Conservation (phyloP, 2,329 filamentous ascomycete genomes). For the Colletotrichum spaethianum region DNA sequence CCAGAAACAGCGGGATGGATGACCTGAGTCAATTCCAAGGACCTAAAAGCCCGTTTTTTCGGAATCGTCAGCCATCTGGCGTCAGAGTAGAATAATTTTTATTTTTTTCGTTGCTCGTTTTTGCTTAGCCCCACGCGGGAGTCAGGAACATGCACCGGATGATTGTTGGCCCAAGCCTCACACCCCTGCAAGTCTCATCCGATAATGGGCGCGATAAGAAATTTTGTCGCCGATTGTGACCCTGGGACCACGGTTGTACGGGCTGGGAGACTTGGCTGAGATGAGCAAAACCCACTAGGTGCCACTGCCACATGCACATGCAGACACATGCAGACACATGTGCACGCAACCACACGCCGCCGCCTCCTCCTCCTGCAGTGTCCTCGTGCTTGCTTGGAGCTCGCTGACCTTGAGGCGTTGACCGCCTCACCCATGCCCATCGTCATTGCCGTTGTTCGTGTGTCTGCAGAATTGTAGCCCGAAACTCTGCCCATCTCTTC, state of each 20-base stretch:
- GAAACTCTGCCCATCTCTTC: constrained; percentile 4
- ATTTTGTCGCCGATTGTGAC: constrained; percentile 3
- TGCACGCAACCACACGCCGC: constrained; percentile 12
- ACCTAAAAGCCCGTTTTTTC: constrained; percentile 35
- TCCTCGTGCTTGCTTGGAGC: constrained; percentile 1
- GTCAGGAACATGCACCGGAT: constrained; percentile 30
- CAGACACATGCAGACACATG: constrained; percentile 14
- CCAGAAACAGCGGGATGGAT: constrained; percentile 33
- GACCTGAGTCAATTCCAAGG: constrained; percentile 36
- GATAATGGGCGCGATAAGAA: constrained; percentile 26
- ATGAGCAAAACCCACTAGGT: neutral
- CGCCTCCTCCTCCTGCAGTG: constrained; percentile 3
- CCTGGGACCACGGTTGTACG: neutral
- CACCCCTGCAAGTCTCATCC: neutral
- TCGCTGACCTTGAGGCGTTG: constrained; percentile 7
- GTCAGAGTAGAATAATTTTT: constrained; percentile 24
- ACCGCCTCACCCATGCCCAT: constrained; percentile 25
- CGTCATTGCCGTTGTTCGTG: constrained; percentile 2
- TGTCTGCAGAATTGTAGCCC: neutral
- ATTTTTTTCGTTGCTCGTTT: neutral
- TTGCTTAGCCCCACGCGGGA: constrained; percentile 25
- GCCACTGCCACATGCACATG: constrained; percentile 21
- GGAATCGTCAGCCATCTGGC: constrained; percentile 32
- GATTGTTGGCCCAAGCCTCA: constrained; percentile 17
- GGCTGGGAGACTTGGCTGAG: constrained; percentile 1